A percentile compares a stretch with the other conserved stretches of the same genome.
These are phyloP conservation scores for Climacium dendroides DNA, from an alignment of 225 moss, liverwort and hornwort genomes.

Conservation along the genomic window DNA sequence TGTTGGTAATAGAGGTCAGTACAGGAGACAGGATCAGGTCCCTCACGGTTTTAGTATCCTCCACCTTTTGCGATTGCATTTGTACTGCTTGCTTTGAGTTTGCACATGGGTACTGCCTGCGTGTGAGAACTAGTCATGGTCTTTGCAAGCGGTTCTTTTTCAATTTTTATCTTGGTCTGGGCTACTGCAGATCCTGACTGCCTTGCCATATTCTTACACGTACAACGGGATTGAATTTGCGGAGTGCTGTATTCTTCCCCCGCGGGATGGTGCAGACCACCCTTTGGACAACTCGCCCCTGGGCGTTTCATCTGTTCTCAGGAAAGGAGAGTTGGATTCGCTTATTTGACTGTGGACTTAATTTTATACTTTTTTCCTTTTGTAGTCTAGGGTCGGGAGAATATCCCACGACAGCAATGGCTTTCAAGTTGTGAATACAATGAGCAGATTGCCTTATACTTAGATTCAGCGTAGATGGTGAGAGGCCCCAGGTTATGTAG, in stretches of 20 bases:
- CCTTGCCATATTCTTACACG: constrained; percentile 73
- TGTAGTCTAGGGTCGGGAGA: not conserved
- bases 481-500: not conserved
- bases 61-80: not conserved
- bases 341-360: constrained; percentile 34
- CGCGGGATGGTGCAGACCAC: constrained; percentile 37
- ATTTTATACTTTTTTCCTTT: not conserved
- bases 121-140: not conserved
- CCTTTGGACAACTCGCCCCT: constrained; percentile 29
- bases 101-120: not conserved
- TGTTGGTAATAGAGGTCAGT: not conserved
- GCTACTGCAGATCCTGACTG: constrained; percentile 52
- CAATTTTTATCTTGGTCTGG: not conserved
- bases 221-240: constrained; percentile 54
- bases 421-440: constrained; percentile 9
- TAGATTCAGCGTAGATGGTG: not conserved
- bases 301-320: constrained; percentile 67
- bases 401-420: not conserved
- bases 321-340: constrained; percentile 62
- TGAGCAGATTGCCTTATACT: not conserved
- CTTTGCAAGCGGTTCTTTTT: not conserved
- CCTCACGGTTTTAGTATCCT: not conserved
- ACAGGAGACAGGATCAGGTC: not conserved
- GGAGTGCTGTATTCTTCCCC: constrained; percentile 74
- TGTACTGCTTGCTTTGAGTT: not conserved